Evolutionary conservation across 1,139 yeast species (phyloP), one percentile per base, ranked within the genome.

Genomic region (Kurtzmaniella quercitrusa): DNA sequence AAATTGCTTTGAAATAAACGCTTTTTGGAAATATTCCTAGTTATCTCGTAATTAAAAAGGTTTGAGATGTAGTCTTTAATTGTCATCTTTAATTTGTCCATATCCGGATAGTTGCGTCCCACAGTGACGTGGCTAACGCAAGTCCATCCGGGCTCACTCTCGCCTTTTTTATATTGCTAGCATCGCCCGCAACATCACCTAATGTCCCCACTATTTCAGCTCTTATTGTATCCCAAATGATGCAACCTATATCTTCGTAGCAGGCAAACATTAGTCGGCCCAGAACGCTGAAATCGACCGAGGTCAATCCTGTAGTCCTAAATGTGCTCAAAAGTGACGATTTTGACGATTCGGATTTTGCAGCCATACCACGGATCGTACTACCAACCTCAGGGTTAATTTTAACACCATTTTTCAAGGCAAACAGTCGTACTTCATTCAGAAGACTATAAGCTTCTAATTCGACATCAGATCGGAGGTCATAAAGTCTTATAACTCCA

Each of bases 221-320:
- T 47, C 78, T 80, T 32, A 89, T 65, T 2, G 80, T 68, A 57
- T 89, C 98, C 95, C 96, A 87, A 2, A 86, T 74, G 20, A 84
- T 66, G 51, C 93, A 82, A 1, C 87, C 84, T 39, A 78, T 76
- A 47, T 88, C 94, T 0, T 89, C 80, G 60, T 87, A 87, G 43
- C 94, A 84, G 1, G 83, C 73, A 57, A 84, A 84, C 63, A 88
- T 65, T 21, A 88, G 61, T 40, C 97, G 63, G 0, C 96, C 96
- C 38, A 93, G 83, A 8, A 65, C 67, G 36, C 95, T 84, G 55
- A 85, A 84, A 55, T 84, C 93, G 16, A 88, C 57, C 0, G 94
- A 80, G 11, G 79, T 67, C 18, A 88, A 82, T 4, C 88, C 88
- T 9, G 81, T 79, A 38, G 73, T 71, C 43, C 82, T 84, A 38